Percentiles rank a stretch among this genome's conserved stretches.
These are phyloP conservation scores for Opeltia flavorubescens DNA, from an alignment of 495 filamentous ascomycete species.

Conservation along the genomic window DNA sequence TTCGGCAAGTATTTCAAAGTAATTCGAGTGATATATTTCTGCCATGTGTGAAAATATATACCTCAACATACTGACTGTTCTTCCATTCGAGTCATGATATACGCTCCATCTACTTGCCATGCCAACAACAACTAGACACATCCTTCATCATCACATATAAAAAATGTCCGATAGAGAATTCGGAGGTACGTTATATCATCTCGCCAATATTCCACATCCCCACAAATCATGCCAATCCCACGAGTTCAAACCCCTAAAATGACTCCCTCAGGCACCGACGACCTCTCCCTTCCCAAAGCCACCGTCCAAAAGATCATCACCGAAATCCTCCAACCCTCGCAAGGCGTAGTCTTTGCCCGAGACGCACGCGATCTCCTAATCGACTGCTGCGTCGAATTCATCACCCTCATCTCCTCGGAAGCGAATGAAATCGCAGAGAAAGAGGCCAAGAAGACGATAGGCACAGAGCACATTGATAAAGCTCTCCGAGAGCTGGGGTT, in stretches of 20 bases:
- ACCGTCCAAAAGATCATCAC: conserved; percentile 96
- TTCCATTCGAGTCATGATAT: no score
- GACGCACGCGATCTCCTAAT: conserved; percentile 91
- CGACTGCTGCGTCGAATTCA: conserved; percentile 98
- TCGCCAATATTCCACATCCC: neutral
- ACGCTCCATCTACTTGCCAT: no score
- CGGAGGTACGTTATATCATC: conserved; percentile 38
- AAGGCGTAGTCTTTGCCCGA: conserved; percentile 59
- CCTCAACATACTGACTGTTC: no score
- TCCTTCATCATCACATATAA: no score
- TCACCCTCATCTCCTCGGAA: conserved; percentile 90
- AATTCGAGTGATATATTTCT: no score
- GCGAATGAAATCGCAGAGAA: conserved; percentile 98
- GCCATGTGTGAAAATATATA: no score
- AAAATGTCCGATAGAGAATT: conserved; percentile 89
- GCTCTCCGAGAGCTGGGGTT: conserved; percentile 85
- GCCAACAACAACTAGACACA: no score
- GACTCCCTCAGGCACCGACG: conserved; percentile 55
- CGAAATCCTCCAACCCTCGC: conserved; percentile 64
- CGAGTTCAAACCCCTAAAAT: neutral
- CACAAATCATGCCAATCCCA: neutral
- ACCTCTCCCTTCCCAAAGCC: conserved; percentile 90
- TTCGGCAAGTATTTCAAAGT: no score
- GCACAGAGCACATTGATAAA: conserved; percentile 88
- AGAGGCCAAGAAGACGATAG: conserved; percentile 97